Conservation (phyloP, 2,329 filamentous ascomycete species). For the Aspergillus sp. region DNA sequence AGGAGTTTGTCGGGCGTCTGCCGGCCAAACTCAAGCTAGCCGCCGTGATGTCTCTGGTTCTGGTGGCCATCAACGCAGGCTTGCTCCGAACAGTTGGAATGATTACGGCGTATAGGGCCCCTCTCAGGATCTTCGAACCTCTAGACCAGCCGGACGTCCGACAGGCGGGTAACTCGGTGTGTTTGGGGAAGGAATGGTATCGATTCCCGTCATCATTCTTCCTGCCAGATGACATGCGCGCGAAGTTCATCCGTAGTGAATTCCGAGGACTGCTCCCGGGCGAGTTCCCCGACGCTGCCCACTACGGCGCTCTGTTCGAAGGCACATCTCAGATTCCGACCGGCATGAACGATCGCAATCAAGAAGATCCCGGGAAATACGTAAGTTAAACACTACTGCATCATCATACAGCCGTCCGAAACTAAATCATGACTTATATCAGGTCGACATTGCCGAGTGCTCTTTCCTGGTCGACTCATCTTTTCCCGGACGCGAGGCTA, state of each 20-base stretch:
- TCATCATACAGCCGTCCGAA: too few species aligned
- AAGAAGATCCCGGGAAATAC: constrained; percentile 85
- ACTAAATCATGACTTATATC: background rate
- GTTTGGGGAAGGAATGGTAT: constrained; percentile 97
- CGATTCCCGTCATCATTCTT: constrained; percentile 93
- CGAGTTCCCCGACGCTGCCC: constrained; percentile 74
- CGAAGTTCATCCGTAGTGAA: constrained; percentile 87
- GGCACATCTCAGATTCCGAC: constrained; percentile 79
- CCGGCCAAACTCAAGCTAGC: constrained; percentile 72
- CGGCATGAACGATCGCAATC: constrained; percentile 90
- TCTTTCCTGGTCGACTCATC: constrained; percentile 85
- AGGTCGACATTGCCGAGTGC: constrained; percentile 70
- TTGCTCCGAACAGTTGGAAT: constrained; percentile 72
- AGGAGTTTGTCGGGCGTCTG: constrained; percentile 66
- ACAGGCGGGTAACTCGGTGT: constrained; percentile 67
- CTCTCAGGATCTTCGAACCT: constrained; percentile 60
- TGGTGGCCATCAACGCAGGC: constrained; percentile 64
- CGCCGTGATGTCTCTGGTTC: constrained; percentile 57
- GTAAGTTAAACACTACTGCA: constrained; percentile 42
- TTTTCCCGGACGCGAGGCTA: constrained; percentile 60
- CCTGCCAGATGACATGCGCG: constrained; percentile 75
- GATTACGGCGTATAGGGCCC: constrained; percentile 79
- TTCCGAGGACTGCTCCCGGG: constrained; percentile 87
- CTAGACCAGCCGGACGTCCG: constrained; percentile 52
- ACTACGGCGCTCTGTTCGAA: constrained; percentile 68